These are phyloP conservation scores for Leishmania gerbilli DNA, from an alignment of 208 protist genomes.

Conservation along the genomic window DNA sequence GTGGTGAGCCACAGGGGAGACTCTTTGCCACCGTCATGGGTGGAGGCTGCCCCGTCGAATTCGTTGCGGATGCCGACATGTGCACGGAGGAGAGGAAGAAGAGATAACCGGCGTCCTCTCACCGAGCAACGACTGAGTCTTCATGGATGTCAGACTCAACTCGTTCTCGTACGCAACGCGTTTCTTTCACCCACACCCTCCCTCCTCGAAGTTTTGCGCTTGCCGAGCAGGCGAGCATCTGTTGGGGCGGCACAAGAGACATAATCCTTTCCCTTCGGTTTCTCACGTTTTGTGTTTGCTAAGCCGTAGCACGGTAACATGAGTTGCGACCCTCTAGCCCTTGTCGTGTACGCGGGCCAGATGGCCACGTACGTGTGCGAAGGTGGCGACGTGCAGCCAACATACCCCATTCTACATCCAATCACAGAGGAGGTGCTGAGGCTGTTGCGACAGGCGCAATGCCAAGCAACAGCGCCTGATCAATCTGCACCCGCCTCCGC, in stretches of 20 bases:
- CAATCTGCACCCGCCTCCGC: not conserved
- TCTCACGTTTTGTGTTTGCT: conserved; percentile 4
- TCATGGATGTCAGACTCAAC: not conserved
- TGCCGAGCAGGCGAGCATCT: not conserved
- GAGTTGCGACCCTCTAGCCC: conserved; percentile 1
- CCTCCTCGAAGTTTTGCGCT: conserved; percentile 1
- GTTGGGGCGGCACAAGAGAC: not conserved
- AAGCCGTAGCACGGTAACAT: not conserved
- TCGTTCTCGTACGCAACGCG: not conserved
- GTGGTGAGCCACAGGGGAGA: not conserved
- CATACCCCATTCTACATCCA: conserved; percentile 28
- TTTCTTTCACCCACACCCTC: not conserved
- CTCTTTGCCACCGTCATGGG: not conserved
- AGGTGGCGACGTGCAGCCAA: conserved; percentile 42
- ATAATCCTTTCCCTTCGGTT: conserved; percentile 16
- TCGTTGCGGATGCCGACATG: not conserved
- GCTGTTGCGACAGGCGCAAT: not conserved
- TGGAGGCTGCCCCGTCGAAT: not conserved
- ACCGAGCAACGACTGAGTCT: not conserved
- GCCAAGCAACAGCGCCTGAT: not conserved
- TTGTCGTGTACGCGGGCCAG: conserved; percentile 39
- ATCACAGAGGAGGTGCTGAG: conserved; percentile 28
- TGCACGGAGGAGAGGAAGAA: not conserved
- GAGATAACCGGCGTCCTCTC: not conserved
- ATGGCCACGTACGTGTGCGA: conserved; percentile 43